Base-by-base conservation (phyloP, 352 stramenopile species). In the Pythium apleroticum region DNA sequence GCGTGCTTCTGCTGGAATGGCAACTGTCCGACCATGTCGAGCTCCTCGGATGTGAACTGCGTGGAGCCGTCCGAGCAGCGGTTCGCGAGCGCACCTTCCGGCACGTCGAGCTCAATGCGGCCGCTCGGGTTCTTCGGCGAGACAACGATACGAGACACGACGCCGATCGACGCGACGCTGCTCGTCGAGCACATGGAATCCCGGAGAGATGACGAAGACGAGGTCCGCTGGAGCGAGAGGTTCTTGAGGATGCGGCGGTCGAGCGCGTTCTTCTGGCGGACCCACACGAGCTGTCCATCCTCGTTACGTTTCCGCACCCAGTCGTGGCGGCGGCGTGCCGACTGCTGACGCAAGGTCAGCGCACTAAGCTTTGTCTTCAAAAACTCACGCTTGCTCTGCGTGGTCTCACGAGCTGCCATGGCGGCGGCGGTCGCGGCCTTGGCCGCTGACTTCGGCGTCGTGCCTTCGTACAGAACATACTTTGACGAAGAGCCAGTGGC, bases 1-100 rank as follows among this genome's bases (percentile, higher is more conserved):
- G 86, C 84, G 58, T 93, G 84, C 61, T 95, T 95, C 65, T 93
- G 86, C 77, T 93, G 86, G 71, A 95, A 95, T 27, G 86, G 79
- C 9, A 95, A 71, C 52, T 60, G 60, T 15, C 73, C 68, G 8
- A 95, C 81, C 60, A 88, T 73, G 66, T 93, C 82, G 22, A 95
- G 49, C 35, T 95, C 86, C 22, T 91, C 81, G 14, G 81, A 60
- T 0, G 84, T 80, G n/a, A 93, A 90, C 14, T 76, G 72, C 11
- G 78, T 65, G 24, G 54, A 88, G 27, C 65, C 75, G n/a, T 87
- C 72, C 9, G 81, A 89, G 53, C 74, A 81, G 15, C 80, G 80
- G 35, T 68, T 86, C 9, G 84, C 81, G 20, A 76, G 57, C 0
- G 83, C 81, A 24, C 78, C 84, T 28, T 93, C 81, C 0, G 86